Conservation (phyloP, 2,329 filamentous ascomycete species). For the Fusarium continuum region DNA sequence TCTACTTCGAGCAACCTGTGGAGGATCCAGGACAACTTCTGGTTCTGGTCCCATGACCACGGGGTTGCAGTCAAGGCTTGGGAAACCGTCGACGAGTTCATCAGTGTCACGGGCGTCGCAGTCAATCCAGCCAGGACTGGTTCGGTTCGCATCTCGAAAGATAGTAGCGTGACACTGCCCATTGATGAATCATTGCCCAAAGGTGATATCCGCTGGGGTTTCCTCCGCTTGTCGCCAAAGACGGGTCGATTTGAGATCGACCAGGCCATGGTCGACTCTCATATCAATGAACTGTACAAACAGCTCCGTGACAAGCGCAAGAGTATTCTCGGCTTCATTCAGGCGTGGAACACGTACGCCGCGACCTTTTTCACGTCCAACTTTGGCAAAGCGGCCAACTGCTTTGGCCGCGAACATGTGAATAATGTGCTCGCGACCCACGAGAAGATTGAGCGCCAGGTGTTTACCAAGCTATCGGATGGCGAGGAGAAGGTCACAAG, state of each 20-base stretch:
- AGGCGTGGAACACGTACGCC: constrained; percentile 63
- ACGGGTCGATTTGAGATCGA: constrained; percentile 68
- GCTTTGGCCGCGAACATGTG: constrained; percentile 61
- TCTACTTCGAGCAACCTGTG: constrained; percentile 62
- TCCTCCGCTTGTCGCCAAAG: constrained; percentile 62
- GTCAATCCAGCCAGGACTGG: constrained; percentile 64
- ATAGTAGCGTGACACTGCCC: constrained; percentile 16
- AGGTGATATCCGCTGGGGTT: constrained; percentile 63
- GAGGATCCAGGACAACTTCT: constrained; percentile 71
- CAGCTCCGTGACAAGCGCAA: constrained; percentile 64
- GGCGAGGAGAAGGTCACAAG: constrained; percentile 45
- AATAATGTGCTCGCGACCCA: constrained; percentile 62
- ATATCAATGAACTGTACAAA: constrained; percentile 66
- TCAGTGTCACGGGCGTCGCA: constrained; percentile 62
- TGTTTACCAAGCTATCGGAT: constrained; percentile 53
- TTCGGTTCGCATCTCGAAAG: constrained; percentile 52
- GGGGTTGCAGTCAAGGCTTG: constrained; percentile 65
- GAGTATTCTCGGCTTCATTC: constrained; percentile 58
- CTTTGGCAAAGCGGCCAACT: constrained; percentile 62
- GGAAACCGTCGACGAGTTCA: constrained; percentile 65
- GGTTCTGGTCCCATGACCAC: constrained; percentile 70
- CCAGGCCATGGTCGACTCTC: constrained; percentile 64
- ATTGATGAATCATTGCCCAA: constrained; percentile 52
- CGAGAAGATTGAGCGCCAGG: constrained; percentile 56
- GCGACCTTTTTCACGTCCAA: constrained; percentile 62